phyloP scores from a whole-genome alignment of 2,329 filamentous ascomycete species.

The Diaporthe sp. region DNA sequence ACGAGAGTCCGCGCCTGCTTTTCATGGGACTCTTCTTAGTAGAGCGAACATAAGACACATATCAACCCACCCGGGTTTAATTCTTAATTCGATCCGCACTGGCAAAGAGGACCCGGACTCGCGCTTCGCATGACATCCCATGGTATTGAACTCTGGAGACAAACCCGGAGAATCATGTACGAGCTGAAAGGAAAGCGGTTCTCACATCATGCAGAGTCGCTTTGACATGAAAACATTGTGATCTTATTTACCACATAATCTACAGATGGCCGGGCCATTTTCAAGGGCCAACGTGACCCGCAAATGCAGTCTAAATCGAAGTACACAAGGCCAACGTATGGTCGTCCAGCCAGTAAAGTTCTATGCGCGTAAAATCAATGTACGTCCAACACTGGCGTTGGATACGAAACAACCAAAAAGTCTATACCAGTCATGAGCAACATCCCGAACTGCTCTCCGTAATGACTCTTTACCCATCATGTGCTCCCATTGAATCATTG shows the following conservation, averaged over 20 bases:
- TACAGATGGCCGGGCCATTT: conserved; percentile 18
- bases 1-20: not conserved
- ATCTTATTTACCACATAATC: conserved; percentile 24
- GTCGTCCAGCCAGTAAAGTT: not conserved
- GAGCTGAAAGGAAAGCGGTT: not conserved
- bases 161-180: not conserved
- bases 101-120: not conserved
- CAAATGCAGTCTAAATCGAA: conserved; percentile 35
- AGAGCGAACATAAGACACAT: not conserved
- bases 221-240: not conserved
- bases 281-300: not conserved
- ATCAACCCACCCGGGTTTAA: not conserved
- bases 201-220: not conserved
- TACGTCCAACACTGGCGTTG: conserved; percentile 2
- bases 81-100: no score
- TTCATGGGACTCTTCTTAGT: not conserved
- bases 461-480: not conserved
- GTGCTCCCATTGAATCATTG: conserved; percentile 21
- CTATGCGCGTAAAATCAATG: conserved; percentile 12
- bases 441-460: conserved; percentile 19
- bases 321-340: not conserved
- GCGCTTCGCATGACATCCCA: not conserved
- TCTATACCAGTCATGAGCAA: conserved; percentile 39
- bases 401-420: conserved; percentile 14
- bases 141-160: not conserved